phyloP scores from a whole-genome alignment of 495 filamentous ascomycete species.

The Neurospora tetraspora region DNA sequence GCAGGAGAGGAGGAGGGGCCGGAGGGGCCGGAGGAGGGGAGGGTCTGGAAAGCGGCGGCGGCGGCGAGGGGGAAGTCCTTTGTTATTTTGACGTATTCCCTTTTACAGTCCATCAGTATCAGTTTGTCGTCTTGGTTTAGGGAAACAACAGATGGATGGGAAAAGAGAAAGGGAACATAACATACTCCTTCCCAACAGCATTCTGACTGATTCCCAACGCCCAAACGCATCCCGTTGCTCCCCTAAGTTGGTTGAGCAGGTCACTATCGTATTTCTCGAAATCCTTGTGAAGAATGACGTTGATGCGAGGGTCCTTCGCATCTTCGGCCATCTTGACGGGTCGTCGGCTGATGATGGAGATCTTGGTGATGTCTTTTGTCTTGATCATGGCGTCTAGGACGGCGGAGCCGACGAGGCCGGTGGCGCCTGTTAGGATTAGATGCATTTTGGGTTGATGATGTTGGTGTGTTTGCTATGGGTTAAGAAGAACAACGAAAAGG shows the following conservation, averaged over 20 bases:
- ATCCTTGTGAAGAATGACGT: conserved; percentile 59
- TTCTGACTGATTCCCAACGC: conserved; percentile 53
- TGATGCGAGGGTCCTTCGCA: conserved; percentile 42
- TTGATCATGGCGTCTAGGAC: conserved; percentile 55
- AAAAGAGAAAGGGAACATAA: conserved; percentile 2
- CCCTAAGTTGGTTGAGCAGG: conserved; percentile 49
- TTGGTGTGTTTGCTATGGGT: neutral
- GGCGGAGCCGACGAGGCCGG: conserved; percentile 58
- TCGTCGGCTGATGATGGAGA: conserved; percentile 56
- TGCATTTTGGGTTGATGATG: conserved; percentile 39
- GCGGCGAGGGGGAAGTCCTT: conserved; percentile 47
- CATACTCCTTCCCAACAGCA: conserved; percentile 50
- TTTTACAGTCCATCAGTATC: conserved; percentile 15
- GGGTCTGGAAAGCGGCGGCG: conserved; percentile 47
- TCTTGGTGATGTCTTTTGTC: conserved; percentile 43
- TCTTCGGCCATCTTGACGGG: conserved; percentile 56
- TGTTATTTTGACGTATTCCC: conserved; percentile 59
- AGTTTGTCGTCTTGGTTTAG: neutral
- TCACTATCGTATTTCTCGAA: conserved; percentile 46
- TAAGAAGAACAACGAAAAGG: neutral
- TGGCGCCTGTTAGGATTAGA: conserved; percentile 67
- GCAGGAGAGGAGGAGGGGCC: too few relatives aligned
- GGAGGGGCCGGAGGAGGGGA: too few relatives aligned
- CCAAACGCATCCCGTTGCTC: conserved; percentile 60
- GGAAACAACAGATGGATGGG: neutral